Evolutionary conservation across 2,329 filamentous ascomycete genomes (phyloP).

Genomic region (Aspergillus niger): DNA sequence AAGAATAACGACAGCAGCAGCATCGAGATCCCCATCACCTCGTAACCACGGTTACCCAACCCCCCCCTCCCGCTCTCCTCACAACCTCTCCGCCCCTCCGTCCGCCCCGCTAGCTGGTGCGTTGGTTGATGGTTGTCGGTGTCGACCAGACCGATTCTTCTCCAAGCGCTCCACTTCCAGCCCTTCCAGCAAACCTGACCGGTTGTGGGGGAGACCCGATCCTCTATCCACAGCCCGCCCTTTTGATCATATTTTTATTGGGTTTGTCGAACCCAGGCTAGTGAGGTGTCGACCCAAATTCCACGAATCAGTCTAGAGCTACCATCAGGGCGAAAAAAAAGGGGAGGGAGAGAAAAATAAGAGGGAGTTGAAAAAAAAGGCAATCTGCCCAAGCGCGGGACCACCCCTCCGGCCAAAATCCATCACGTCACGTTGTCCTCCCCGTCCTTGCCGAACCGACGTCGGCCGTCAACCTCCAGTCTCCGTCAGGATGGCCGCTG

Average conservation of each 20-base stretch:
- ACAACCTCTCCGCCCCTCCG: constrained; percentile 13
- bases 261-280: neutral
- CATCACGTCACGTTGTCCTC: constrained; percentile 41
- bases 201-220: constrained; percentile 10
- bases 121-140: constrained; percentile 5
- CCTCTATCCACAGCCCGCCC: neutral
- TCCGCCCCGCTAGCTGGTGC: constrained; percentile 14
- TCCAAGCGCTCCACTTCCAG: constrained; percentile 13
- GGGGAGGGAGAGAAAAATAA: constrained; percentile 1
- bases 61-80: neutral
- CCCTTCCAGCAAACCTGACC: constrained; percentile 8
- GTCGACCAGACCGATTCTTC: constrained; percentile 8
- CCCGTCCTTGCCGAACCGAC: constrained; percentile 17
- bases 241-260: neutral
- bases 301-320: neutral
- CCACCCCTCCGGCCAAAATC: constrained; percentile 25
- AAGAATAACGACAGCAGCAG: neutral
- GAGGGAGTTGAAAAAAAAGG: constrained; percentile 4
- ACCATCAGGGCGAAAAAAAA: neutral
- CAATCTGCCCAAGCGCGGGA: constrained; percentile 1
- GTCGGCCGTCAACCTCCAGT: constrained; percentile 8
- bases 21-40: neutral
- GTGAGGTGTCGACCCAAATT: constrained; percentile 15
- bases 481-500: constrained; percentile 39
- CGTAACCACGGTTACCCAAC: constrained; percentile 2